Evolutionary conservation across 2,329 filamentous ascomycete species (phyloP).

Genomic region (Aspergillus sojae): DNA sequence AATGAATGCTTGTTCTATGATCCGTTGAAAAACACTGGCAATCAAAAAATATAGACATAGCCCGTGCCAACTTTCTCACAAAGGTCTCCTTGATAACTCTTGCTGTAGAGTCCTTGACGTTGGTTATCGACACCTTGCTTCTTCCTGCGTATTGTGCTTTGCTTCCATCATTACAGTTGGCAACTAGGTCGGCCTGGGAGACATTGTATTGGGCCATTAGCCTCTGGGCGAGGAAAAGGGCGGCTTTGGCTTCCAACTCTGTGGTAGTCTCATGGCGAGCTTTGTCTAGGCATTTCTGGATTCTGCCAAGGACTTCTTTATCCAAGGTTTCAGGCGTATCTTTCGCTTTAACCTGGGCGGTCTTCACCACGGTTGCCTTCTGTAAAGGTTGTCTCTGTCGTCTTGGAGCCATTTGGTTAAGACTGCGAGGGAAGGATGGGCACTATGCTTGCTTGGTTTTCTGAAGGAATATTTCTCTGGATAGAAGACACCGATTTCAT

Average conservation of each 20-base stretch:
- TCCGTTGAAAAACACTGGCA: too few relatives aligned
- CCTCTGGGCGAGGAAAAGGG: conserved; percentile 18
- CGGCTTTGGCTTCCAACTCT: conserved; percentile 27
- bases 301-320: conserved; percentile 19
- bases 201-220: conserved; percentile 21
- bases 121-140: conserved; percentile 13
- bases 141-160: conserved; percentile 15
- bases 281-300: conserved; percentile 27
- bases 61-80: background rate
- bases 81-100: conserved; percentile 15
- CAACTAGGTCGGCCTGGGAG: conserved; percentile 16
- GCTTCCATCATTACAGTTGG: background rate
- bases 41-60: too few relatives aligned
- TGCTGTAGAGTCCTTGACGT: conserved; percentile 1
- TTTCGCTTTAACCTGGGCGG: background rate
- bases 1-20: too few relatives aligned
- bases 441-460: too few relatives aligned
- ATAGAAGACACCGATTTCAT: background rate
- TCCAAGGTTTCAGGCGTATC: conserved; percentile 1
- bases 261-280: conserved; percentile 22
- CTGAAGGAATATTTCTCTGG: too few relatives aligned
- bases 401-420: background rate
- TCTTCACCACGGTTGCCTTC: conserved; percentile 12
- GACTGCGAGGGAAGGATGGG: background rate
- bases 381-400: background rate